Base-by-base conservation (phyloP, 192 early-diverging fungal species). In the Ambispora gerdemannii region DNA sequence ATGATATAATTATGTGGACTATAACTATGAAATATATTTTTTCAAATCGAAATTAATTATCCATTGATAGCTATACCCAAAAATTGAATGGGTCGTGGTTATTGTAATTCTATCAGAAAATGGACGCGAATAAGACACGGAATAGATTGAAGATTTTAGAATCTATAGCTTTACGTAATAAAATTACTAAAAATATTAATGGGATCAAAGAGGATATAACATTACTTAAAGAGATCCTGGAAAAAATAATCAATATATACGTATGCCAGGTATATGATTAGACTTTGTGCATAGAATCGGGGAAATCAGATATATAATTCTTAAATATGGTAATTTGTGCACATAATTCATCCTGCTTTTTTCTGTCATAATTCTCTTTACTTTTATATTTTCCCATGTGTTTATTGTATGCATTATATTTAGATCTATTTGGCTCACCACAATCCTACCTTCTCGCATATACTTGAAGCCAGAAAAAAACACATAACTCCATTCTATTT, bases 141-240 rank as follows among this genome's bases (percentile, higher is more conserved):
- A 30, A 20, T 58, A 13, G 24, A 58, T 58, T 2, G 2, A 58
- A 58, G 2, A 24, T 58, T 2, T 13, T 58, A 2, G 55, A 58
- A 58, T 58, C 55, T 30, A 58, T 58, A 58, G 55, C 55, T 4
- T 30, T 56, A 56, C 53, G 8, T 24, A 56, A 56, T 56, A 56
- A 56, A 56, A 58, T 58, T 24, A 56, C 53, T 20, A 56, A 56
- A 56, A 56, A 56, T 56, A 56, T 56, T 13, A 20, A 56, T 13
- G 53, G 53, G 4, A 56, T 56, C 53, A 56, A 56, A 56, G 53
- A 56, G 53, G 53, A 56, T 56, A 56, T 56, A 56, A 24, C 53
- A 56, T 56, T 56, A 56, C 53, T 56, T 56, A 56, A 56, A 56
- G 53, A 56, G 53, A 20, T 56, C 53, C 53, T 56, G 53, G 53